Evolutionary conservation across 371 early-diverging fungal species (phyloP), one percentile per base, ranked within the genome.

Genomic region (Mucor velutinosus): DNA sequence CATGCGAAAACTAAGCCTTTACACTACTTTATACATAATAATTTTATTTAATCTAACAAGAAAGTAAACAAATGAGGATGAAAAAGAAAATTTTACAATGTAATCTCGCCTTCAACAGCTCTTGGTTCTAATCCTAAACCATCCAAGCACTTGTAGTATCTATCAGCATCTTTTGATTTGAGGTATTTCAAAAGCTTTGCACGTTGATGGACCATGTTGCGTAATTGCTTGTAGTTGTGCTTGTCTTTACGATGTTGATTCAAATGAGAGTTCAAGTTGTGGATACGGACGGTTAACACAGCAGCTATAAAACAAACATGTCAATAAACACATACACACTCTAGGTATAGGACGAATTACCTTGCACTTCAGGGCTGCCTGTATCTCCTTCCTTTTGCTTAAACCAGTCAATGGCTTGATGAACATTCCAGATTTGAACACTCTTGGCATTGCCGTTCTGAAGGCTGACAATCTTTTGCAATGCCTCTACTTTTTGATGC

Each of bases 291-390:
- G 14, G 95, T 95, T 80, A 94, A 87, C 33, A 97, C 83, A 15
- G 96, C 97, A 63, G 95, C 97, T 95, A 67, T 41, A 19, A 71
- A 43, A 62, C 19, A 39, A 10, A 1, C n/a, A 25, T 14, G 15
- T 35, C 7, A 37, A 30, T 58, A 37, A 21, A 17, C 49, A n/a
- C 57, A 39, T 21, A 19, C n/a, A n/a, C n/a, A n/a, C n/a, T n/a
- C n/a, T n/a, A n/a, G n/a, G n/a, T n/a, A n/a, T n/a, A n/a, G 19
- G 11, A 47, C 7, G 7, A 12, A n/a, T 61, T 84, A 94, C 94
- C 94, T 88, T 98, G 97, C 29, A 96, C 98, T 80, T 95, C 96
- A 15, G 96, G 87, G 67, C 93, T 94, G 23, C 97, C 98, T 4
- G 97, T 94, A 77, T 98, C 97, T 17, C 87, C 87, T 45, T 88